Evolutionary conservation across 176 grass and related monocot species (phyloP), one percentile per base, ranked within the genome.

Genomic region (Rhynchospora tenuis): DNA sequence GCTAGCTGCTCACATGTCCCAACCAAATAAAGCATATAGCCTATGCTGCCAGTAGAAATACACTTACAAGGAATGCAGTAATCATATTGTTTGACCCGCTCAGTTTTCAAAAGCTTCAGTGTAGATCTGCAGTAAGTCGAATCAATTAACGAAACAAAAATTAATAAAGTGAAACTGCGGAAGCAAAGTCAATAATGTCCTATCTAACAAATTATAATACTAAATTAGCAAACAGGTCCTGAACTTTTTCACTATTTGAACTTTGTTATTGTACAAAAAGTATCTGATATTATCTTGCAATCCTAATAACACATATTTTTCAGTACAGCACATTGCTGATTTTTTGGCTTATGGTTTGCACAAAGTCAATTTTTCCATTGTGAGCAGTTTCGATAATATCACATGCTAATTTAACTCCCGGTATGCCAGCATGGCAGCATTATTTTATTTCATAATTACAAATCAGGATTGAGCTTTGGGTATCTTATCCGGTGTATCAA

Each of bases 41-140:
- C 50, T 5, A 47, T 16, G 43, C 54, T n/a, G 59, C 81, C 6
- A 14, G 47, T 81, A 88, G 63, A 44, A 43, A 61, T 72, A 20
- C 60, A 88, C 92, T 98, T 90, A 98, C 92, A 95, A 10, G 95
- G 95, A 90, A 93, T 92, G 86, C 95, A 98, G 82, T 98, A 95
- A 81, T 95, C 91, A 81, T 91, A 98, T 60, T 89, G 83, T 85
- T 90, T 93, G 79, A 93, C 90, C 70, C 92, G 81, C 81, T 98
- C 95, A 15, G 83, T 87, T 90, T 91, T 98, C 38, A 98, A 85
- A 86, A 86, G 90, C 68, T 93, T 98, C 78, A 98, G 64, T 1
- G 89, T 87, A 84, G 92, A 93, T 81, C 92, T 98, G 88, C 26
- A 88, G 71, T n/a, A 63, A 78, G 42, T 66, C 4, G 73, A n/a